phyloP scores from a whole-genome alignment of 2,329 filamentous ascomycete genomes.

The Boeremia lycopersici region DNA sequence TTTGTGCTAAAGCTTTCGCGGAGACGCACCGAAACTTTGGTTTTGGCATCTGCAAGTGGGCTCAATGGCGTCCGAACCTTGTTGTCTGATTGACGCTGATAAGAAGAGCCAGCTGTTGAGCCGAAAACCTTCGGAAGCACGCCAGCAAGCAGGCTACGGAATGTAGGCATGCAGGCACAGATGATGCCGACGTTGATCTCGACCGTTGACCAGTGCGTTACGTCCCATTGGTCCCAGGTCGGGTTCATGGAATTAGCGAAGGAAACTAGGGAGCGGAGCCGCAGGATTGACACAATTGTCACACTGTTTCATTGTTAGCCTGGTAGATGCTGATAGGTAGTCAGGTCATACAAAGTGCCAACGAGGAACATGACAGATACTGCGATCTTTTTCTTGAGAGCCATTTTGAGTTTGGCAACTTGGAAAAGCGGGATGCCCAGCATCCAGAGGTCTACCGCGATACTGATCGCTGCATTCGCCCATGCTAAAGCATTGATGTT shows the following conservation, averaged over 20 bases:
- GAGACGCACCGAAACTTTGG: background rate
- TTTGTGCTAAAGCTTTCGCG: background rate
- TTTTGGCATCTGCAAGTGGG: background rate
- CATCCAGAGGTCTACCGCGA: slow-evolving; percentile 29
- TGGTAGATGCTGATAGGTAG: background rate
- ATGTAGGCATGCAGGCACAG: slow-evolving; percentile 50
- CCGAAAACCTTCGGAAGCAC: background rate
- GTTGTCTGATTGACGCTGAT: background rate
- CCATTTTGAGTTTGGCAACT: background rate
- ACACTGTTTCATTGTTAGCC: background rate
- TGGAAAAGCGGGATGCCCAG: slow-evolving; percentile 22
- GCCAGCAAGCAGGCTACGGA: slow-evolving; percentile 27
- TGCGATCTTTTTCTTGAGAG: background rate
- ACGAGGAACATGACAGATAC: background rate
- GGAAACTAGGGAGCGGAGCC: background rate
- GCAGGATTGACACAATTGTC: background rate
- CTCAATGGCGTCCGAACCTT: background rate
- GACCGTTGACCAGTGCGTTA: background rate
- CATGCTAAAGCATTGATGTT: slow-evolving; percentile 41
- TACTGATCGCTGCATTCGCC: slow-evolving; percentile 37
- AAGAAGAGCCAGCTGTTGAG: background rate
- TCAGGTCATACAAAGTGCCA: background rate
- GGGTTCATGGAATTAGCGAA: background rate
- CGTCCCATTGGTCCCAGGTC: background rate
- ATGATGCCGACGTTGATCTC: slow-evolving; percentile 37